phyloP scores from a whole-genome alignment of 306 rosid species.

The Comarum palustre region DNA sequence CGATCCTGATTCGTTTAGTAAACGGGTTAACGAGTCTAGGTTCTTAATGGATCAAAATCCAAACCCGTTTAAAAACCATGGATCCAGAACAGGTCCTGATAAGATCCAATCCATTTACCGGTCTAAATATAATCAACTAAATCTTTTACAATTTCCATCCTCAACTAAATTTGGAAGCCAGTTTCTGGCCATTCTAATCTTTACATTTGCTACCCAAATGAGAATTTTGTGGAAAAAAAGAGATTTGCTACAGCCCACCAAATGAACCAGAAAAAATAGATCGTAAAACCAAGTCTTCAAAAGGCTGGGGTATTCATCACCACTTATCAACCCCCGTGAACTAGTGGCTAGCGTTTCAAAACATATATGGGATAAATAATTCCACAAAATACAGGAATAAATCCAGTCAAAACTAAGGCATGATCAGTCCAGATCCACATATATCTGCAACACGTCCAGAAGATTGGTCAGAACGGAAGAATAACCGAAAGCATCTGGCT shows the following conservation, averaged over 20 bases:
- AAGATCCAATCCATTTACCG: too few relatives aligned
- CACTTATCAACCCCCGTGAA: not conserved
- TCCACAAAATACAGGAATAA: not conserved
- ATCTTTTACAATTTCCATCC: slow-evolving; percentile 1
- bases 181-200: not conserved
- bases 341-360: not conserved
- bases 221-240: not conserved
- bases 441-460: slow-evolving; percentile 61
- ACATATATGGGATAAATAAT: not conserved
- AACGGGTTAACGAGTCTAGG: too few relatives aligned
- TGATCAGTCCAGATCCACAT: slow-evolving; percentile 55
- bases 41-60: too few relatives aligned
- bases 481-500: not conserved
- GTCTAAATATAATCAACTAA: not conserved
- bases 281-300: not conserved
- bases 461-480: slow-evolving; percentile 17
- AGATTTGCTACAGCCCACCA: too few relatives aligned
- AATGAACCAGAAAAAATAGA: not conserved
- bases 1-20: too few relatives aligned
- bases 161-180: not conserved
- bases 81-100: too few relatives aligned
- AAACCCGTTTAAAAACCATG: too few relatives aligned
- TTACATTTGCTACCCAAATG: not conserved
- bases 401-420: not conserved
- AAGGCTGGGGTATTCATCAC: not conserved